phyloP scores from a whole-genome alignment of 768 basidiomycete genomes.

The Lentinula edodes region DNA sequence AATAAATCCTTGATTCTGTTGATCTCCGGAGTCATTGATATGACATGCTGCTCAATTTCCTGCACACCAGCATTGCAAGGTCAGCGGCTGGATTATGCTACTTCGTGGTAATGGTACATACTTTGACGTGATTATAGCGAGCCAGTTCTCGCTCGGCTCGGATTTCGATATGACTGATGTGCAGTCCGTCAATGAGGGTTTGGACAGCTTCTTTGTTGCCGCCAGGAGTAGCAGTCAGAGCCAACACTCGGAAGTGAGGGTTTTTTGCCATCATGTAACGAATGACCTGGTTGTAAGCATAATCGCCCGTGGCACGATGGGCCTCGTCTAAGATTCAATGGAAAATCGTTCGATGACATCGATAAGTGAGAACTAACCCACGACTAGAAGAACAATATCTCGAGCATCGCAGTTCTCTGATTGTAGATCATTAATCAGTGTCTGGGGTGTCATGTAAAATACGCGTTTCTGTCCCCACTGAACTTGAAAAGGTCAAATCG shows the following conservation, averaged over 20 bases:
- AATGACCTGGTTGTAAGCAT: conserved; percentile 86
- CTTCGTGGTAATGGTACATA: conserved; percentile 17
- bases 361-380: conserved; percentile 47
- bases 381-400: conserved; percentile 82
- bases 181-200: conserved; percentile 82
- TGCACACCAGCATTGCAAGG: neutral
- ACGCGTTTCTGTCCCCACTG: conserved; percentile 83
- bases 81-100: neutral
- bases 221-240: conserved; percentile 94
- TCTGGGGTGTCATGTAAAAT: conserved; percentile 96
- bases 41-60: conserved; percentile 74
- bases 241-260: conserved; percentile 87
- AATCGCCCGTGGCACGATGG: conserved; percentile 89
- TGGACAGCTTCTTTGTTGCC: conserved; percentile 84
- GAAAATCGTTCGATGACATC: neutral
- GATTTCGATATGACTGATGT: conserved; percentile 93
- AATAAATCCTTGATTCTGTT: conserved; percentile 61
- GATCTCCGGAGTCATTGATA: conserved; percentile 68
- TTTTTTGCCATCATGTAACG: conserved; percentile 92
- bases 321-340: conserved; percentile 68
- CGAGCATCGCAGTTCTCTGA: conserved; percentile 68
- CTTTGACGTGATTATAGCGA: conserved; percentile 87
- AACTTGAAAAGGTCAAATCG: conserved; percentile 1
- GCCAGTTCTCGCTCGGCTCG: conserved; percentile 89
- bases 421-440: conserved; percentile 80